Conservation (phyloP, 1,284 basidiomycete species). For the Ganoderma lucidum region DNA sequence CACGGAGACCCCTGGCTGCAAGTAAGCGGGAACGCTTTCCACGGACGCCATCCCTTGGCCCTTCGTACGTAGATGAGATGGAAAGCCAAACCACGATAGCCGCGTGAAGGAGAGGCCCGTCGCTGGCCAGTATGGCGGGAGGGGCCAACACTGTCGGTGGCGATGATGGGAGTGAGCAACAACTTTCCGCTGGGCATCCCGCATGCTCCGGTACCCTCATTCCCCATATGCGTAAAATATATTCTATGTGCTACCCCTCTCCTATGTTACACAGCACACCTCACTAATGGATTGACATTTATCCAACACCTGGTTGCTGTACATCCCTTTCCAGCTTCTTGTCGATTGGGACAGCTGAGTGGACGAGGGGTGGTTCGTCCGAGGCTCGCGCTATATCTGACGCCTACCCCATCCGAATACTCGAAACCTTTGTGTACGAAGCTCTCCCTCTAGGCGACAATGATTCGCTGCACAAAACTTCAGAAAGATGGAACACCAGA, state of each 20-base stretch:
- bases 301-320: neutral
- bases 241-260: constrained; percentile 15
- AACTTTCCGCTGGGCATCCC: constrained; percentile 23
- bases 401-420: neutral
- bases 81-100: constrained; percentile 18
- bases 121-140: constrained; percentile 26
- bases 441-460: neutral
- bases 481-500: no score
- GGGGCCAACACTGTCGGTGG: constrained; percentile 29
- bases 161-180: constrained; percentile 35
- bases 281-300: neutral
- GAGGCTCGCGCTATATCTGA: neutral
- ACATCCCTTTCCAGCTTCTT: neutral
- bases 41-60: constrained; percentile 56
- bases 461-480: no score
- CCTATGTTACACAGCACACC: neutral
- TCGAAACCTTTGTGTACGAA: neutral
- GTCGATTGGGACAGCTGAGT: neutral
- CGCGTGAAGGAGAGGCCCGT: constrained; percentile 17
- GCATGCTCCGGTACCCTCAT: constrained; percentile 6
- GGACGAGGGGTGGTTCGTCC: neutral
- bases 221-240: constrained; percentile 13
- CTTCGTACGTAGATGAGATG: constrained; percentile 20
- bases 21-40: constrained; percentile 69
- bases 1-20: constrained; percentile 72